Evolutionary conservation across 2,329 filamentous ascomycete species (phyloP), one percentile per base, ranked within the genome.

Genomic region (Metarhizium guizhouense): DNA sequence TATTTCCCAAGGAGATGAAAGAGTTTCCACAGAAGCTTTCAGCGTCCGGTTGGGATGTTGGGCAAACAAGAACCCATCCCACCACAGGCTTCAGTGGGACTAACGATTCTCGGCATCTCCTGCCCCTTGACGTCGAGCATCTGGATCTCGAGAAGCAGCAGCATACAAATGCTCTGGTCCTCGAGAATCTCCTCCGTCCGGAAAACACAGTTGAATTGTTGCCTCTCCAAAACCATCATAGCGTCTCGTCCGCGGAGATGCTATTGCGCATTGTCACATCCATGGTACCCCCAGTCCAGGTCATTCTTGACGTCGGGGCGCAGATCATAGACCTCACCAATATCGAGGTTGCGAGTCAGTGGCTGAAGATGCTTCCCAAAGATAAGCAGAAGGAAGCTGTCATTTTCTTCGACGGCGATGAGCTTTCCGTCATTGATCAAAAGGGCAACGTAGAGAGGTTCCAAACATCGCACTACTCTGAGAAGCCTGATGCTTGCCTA

Each of bases 81-180:
- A 83, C 77, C 0, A 84, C 82, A 0, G 87, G 86, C 0, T 90
- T 90, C 62, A 87, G 83, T 54, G 86, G 86, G 0, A 90, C 86
- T 0, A 85, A 83, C 29, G 86, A 90, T 59, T 82, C 79, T 0
- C 68, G 75, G 11, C 70, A 75, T n/a, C 63, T 85, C 0, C 70
- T 90, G 0, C 85, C 86, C 0, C 61, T 85, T 0, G 69, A 62
- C 0, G 74, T 89, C 0, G 61, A 70, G 0, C 83, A 88, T 34
- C 67, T 79, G 0, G 81, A 88, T 38, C 70, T 85, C 0, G 62
- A 67, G 0, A 67, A 70, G 0, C 81, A 87, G 42, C 70, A 69
- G 1, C 82, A 87, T 52, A 91, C 86, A 0, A 89, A 89, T 60
- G 86, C 86, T 0, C 64, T 83, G 4, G 86, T 90, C 0, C 62